Conservation (phyloP, 768 basidiomycete genomes). For the Tylopilus intermedius region DNA sequence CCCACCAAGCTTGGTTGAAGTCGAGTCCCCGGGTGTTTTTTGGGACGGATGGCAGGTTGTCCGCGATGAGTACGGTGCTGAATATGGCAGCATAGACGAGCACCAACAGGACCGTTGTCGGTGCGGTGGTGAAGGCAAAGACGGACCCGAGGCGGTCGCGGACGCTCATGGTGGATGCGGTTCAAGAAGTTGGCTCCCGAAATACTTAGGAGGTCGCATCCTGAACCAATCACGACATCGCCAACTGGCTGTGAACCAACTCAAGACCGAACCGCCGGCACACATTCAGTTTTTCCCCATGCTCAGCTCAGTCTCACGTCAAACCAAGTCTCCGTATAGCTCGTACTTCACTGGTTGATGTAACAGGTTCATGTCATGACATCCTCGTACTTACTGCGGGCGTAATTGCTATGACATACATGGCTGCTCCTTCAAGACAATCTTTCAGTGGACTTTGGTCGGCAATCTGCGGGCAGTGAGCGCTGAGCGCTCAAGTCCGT, state of each 20-base stretch:
- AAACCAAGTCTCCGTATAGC: too few relatives aligned
- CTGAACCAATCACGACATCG: too few relatives aligned
- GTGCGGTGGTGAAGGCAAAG: conserved; percentile 37
- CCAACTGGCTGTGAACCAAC: not conserved
- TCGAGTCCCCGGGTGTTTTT: conserved; percentile 41
- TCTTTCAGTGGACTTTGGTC: not conserved
- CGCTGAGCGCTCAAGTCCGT: not conserved
- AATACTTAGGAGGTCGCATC: not conserved
- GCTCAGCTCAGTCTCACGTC: not conserved
- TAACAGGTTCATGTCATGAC: not conserved
- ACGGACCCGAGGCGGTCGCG: conserved; percentile 20
- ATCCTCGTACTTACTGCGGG: not conserved
- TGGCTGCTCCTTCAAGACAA: not conserved
- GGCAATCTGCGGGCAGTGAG: too few relatives aligned
- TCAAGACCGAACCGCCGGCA: not conserved
- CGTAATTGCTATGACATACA: not conserved
- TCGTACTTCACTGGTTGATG: not conserved
- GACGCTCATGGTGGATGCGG: conserved; percentile 20
- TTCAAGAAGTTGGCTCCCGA: not conserved
- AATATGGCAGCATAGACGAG: conserved; percentile 48
- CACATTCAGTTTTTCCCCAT: too few relatives aligned
- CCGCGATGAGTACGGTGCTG: conserved; percentile 42
- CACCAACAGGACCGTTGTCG: conserved; percentile 43
- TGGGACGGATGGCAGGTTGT: conserved; percentile 44
- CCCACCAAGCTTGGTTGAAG: conserved; percentile 51